Base-by-base conservation (phyloP, 2,329 filamentous ascomycete genomes). In the Aquanectria penicillioides region DNA sequence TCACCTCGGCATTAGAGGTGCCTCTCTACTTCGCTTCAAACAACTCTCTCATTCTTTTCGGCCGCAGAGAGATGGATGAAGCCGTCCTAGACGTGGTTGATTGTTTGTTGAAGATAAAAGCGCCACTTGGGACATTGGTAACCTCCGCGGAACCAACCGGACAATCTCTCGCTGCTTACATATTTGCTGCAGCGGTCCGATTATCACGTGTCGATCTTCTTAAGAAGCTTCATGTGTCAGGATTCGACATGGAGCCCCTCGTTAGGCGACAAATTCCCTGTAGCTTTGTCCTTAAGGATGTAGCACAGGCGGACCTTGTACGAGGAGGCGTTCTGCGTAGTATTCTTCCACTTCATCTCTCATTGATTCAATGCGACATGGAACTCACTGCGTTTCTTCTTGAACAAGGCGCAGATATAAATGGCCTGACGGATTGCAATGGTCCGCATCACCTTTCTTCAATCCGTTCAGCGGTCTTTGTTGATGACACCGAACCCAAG, bases 261-360 rank as follows among this genome's bases (percentile, higher is more conserved):
- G 23, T 41, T 10, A 41, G 28, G n/a, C 20, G 18, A 41, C 23
- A 28, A 17, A 17, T 41, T 6, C 38, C 38, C 4, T n/a, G 0
- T 6, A n/a, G 18, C 3, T 9, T 10, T 15, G 5, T 3, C 5
- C 4, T 28, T 9, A 3, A 9, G 12, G 1, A 15, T 2, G 1
- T n/a, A 4, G 11, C n/a, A n/a, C n/a, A n/a, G n/a, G n/a, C n/a
- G n/a, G n/a, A n/a, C n/a, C n/a, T n/a, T n/a, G n/a, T n/a, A n/a
- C n/a, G n/a, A n/a, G n/a, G n/a, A n/a, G n/a, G 17, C 15, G 10
- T 1, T 25, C 15, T 23, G 3, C 23, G 13, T 2, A 41, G 38
- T 10, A 41, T 41, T 3, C 22, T 41, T 5, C 38, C 38, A 18
- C 15, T 41, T 15, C 38, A 41, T 10, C 13, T 41, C 38, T 26